These are phyloP conservation scores for Daldinia concentrica DNA, from an alignment of 495 filamentous ascomycete species.

Conservation along the genomic window DNA sequence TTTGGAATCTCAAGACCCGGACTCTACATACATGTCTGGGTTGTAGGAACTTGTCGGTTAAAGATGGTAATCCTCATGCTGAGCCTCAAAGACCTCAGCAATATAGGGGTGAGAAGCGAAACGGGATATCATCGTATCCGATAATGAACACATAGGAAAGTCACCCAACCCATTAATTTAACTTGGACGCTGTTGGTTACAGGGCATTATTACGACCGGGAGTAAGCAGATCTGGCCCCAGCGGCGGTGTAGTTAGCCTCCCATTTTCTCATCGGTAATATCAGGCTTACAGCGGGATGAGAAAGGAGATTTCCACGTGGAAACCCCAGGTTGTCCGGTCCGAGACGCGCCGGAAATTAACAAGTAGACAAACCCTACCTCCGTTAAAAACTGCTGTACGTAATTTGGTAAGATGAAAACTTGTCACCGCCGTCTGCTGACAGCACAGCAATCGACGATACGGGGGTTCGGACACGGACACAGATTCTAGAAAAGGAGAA, in stretches of 20 bases:
- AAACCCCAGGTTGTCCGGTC: neutral
- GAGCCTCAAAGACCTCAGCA: neutral
- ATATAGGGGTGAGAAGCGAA: neutral
- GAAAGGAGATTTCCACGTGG: constrained; percentile 1
- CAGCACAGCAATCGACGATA: constrained; percentile 7
- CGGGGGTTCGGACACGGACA: constrained; percentile 7
- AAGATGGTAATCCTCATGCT: neutral
- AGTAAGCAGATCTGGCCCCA: neutral
- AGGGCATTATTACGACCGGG: neutral
- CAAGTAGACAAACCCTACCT: neutral
- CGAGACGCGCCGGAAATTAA: neutral
- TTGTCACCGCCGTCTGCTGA: constrained; percentile 19
- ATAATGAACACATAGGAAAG: neutral
- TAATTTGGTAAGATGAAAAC: neutral
- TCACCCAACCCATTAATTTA: neutral
- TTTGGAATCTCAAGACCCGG: neutral
- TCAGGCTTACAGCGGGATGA: neutral
- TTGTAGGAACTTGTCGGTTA: neutral
- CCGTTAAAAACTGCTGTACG: constrained; percentile 1
- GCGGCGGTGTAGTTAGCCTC: neutral
- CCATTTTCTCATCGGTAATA: neutral
- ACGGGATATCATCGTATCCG: neutral
- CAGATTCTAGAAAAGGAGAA: neutral
- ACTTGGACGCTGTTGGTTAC: neutral
- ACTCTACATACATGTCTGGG: neutral